Percentiles rank a stretch among this genome's conserved stretches.
Conservation (phyloP, 2,329 filamentous ascomycete species). For the Colletotrichum costaricense region DNA sequence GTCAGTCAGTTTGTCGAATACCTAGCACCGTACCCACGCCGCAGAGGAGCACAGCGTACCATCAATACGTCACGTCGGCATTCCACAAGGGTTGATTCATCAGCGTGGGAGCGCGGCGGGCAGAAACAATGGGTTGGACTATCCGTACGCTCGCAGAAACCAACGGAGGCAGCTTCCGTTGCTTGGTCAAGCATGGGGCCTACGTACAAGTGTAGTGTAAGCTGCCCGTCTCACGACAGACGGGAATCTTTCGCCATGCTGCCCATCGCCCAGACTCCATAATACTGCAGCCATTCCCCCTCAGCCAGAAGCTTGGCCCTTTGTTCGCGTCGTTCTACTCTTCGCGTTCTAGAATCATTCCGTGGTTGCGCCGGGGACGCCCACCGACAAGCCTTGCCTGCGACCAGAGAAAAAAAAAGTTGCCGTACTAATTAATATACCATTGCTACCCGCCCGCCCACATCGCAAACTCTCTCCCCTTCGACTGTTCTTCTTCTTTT, state of each 20-base stretch:
- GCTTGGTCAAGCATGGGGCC: background rate
- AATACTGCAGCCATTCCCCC: conserved; percentile 3
- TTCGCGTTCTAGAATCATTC: conserved; percentile 19
- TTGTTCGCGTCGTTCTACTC: conserved; percentile 1
- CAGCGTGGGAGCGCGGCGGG: too few species aligned
- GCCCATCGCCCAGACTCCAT: conserved; percentile 24
- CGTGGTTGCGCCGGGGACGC: conserved; percentile 30
- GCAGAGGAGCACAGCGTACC: background rate
- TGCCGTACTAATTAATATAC: background rate
- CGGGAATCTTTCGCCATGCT: conserved; percentile 13
- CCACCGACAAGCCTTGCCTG: conserved; percentile 13
- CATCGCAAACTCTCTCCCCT: background rate
- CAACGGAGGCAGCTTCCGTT: conserved; percentile 8
- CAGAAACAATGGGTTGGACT: background rate
- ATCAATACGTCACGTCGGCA: conserved; percentile 22
- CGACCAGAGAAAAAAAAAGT: background rate
- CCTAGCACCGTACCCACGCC: background rate
- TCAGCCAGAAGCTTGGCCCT: background rate
- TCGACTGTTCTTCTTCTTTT: background rate
- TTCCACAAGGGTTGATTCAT: background rate
- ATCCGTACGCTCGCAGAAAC: background rate
- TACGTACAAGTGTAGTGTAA: background rate
- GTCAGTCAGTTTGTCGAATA: background rate
- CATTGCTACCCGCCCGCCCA: background rate
- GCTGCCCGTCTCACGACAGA: conserved; percentile 5